Evolutionary conservation across 495 filamentous ascomycete genomes (phyloP).

Genomic region (Daldinia grandis): DNA sequence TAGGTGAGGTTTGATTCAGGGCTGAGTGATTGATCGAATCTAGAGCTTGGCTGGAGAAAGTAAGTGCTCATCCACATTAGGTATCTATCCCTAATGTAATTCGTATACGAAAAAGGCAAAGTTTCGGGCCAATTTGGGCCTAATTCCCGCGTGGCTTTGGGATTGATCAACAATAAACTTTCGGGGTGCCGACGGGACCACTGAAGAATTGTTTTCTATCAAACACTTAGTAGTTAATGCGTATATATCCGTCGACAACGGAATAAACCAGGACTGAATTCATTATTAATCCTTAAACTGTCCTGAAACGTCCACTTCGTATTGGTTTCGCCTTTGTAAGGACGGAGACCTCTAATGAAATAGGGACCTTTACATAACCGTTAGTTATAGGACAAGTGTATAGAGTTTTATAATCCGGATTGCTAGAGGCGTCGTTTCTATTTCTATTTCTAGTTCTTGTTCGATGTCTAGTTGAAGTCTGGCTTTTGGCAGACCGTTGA

Average conservation of each 20-base stretch:
- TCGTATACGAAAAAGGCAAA: neutral
- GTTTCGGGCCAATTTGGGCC: neutral
- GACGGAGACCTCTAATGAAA: neutral
- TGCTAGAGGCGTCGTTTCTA: no score
- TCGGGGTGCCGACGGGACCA: neutral
- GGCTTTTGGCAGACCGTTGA: neutral
- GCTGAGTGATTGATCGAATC: constrained; percentile 17
- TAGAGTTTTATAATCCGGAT: neutral
- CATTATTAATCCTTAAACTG: neutral
- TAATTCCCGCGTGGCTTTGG: neutral
- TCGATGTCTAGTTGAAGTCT: neutral
- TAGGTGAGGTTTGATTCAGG: constrained; percentile 3
- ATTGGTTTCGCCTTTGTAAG: neutral
- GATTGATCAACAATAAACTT: neutral
- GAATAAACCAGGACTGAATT: neutral
- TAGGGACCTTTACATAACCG: no score
- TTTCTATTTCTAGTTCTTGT: neutral
- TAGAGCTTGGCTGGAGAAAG: constrained; percentile 30
- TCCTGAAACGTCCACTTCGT: neutral
- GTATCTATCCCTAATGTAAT: constrained; percentile 1
- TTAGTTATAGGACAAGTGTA: neutral
- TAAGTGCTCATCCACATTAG: constrained; percentile 25
- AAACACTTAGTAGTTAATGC: neutral
- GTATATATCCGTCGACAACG: neutral
- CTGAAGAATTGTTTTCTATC: neutral